Evolutionary conservation across 1,284 basidiomycete species (phyloP).

Genomic region (Puccinia polysora): DNA sequence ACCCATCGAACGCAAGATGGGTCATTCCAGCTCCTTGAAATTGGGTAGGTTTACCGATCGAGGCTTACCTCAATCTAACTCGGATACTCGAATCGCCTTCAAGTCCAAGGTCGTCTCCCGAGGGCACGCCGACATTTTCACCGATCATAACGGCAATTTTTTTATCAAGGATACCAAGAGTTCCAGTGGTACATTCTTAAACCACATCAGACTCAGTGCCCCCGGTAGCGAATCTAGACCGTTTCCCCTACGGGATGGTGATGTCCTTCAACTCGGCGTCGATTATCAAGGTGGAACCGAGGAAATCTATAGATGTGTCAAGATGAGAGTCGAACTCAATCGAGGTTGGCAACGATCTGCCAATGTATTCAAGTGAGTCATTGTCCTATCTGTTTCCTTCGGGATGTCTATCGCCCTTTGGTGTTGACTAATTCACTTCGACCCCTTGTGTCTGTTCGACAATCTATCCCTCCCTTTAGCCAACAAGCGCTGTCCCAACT

Average conservation of each 20-base stretch:
- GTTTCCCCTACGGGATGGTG: constrained; percentile 81
- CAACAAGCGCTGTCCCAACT: constrained; percentile 42
- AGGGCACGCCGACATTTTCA: constrained; percentile 92
- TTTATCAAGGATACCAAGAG: constrained; percentile 87
- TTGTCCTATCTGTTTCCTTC: neutral
- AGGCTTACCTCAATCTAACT: constrained; percentile 63
- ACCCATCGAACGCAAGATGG: constrained; percentile 61
- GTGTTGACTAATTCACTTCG: neutral
- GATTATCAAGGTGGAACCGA: constrained; percentile 97
- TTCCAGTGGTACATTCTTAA: constrained; percentile 89
- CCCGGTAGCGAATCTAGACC: constrained; percentile 77
- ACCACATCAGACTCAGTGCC: constrained; percentile 80
- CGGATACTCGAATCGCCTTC: constrained; percentile 69
- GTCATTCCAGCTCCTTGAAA: constrained; percentile 65
- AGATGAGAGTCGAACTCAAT: constrained; percentile 83
- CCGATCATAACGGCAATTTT: constrained; percentile 61
- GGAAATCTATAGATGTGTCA: constrained; percentile 96
- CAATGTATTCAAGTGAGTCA: constrained; percentile 94
- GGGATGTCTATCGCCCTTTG: constrained; percentile 23
- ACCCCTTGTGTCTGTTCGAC: no score
- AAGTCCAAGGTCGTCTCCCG: constrained; percentile 92
- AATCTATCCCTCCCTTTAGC: neutral
- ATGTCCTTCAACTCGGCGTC: constrained; percentile 90
- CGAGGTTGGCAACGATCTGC: constrained; percentile 76
- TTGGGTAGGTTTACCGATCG: constrained; percentile 86